Evolutionary conservation across 2,329 filamentous ascomycete species (phyloP).

Genomic region (Colletotrichum eremochloae): DNA sequence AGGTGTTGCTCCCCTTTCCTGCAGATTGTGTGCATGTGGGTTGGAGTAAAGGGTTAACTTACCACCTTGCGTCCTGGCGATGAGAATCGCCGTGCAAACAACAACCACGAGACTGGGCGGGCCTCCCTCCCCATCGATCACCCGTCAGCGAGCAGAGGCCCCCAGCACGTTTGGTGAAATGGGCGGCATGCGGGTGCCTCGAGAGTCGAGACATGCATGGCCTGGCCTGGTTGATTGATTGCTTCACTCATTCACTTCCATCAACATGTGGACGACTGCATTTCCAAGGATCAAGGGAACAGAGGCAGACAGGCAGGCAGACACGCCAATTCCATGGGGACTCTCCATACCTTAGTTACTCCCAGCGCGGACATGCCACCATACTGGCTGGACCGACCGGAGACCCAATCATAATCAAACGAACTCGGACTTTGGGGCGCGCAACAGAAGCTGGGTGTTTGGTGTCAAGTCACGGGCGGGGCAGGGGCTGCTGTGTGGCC

Average conservation of each 20-base stretch:
- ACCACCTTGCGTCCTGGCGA: neutral
- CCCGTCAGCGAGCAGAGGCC: conserved; percentile 11
- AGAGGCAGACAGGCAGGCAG: neutral
- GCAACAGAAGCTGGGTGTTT: conserved; percentile 30
- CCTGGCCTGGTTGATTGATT: neutral
- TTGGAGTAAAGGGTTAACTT: neutral
- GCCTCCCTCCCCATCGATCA: neutral
- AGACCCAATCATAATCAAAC: conserved; percentile 24
- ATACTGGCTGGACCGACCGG: neutral
- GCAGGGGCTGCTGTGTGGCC: conserved; percentile 24
- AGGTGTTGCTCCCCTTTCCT: neutral
- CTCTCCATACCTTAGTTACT: conserved; percentile 1
- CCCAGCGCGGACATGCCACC: neutral
- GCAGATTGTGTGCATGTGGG: conserved; percentile 4
- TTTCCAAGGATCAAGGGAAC: conserved; percentile 16
- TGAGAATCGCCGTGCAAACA: conserved; percentile 5
- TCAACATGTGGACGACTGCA: neutral
- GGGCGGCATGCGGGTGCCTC: conserved; percentile 10
- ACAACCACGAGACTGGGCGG: neutral
- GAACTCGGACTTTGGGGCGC: conserved; percentile 27
- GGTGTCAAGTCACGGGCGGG: conserved; percentile 24
- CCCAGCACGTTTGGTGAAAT: conserved; percentile 10
- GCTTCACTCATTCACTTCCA: conserved; percentile 25
- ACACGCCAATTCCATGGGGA: neutral
- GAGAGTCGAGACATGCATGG: conserved; percentile 1